These are phyloP conservation scores for Eragrostis tef DNA, from an alignment of 202 grass and related monocot species.

Conservation along the genomic window DNA sequence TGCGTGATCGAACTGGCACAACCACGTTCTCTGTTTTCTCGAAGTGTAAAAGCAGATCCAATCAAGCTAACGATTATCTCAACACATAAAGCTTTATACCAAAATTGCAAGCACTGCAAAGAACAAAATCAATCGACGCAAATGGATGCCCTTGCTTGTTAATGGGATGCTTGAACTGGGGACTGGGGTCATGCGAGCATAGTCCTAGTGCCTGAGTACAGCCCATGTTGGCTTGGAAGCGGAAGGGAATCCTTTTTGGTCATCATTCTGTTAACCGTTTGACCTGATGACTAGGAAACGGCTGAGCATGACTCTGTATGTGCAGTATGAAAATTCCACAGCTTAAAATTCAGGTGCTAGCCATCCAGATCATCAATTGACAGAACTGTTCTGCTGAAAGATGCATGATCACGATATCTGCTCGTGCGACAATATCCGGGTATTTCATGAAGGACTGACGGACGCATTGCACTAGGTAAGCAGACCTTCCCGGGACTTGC, in stretches of 20 bases:
- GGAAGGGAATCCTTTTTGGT: background rate
- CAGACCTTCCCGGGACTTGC: background rate
- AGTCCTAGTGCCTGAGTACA: background rate
- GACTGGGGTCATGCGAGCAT: background rate
- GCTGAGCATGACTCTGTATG: no score
- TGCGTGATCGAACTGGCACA: no score
- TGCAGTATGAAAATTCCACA: background rate
- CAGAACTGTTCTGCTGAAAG: background rate
- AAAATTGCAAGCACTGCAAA: no score
- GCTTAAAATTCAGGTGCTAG: background rate
- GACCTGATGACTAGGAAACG: background rate
- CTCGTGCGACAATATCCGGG: background rate
- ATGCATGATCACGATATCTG: background rate
- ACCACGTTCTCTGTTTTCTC: background rate
- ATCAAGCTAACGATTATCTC: background rate
- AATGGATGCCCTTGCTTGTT: background rate
- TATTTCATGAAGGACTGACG: no score
- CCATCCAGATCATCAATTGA: background rate
- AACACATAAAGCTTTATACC: no score
- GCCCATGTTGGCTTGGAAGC: background rate
- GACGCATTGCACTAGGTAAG: no score
- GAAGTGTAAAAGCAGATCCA: background rate
- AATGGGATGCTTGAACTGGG: background rate
- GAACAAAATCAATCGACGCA: background rate
- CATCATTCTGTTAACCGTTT: no score